A percentile compares a stretch with the other conserved stretches of the same genome.
Conservation (phyloP, 257 asterid genomes). For the Gardenia jasminoides region DNA sequence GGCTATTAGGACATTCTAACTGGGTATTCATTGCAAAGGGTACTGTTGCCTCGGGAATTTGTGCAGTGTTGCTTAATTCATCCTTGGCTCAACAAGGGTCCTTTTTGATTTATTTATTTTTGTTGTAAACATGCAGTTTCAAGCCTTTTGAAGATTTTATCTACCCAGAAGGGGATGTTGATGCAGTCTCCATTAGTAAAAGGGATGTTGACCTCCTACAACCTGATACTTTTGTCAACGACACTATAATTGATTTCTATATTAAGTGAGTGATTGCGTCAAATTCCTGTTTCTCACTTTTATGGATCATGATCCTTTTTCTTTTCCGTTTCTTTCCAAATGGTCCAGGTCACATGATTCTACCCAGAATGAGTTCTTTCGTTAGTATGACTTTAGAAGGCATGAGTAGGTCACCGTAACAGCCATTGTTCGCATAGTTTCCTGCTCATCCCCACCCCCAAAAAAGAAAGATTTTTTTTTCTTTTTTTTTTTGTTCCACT, state of each 20-base stretch:
- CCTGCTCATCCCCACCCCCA: not conserved
- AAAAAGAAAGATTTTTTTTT: too few species aligned
- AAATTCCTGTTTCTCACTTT: constrained; percentile 2
- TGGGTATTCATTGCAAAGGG: not conserved
- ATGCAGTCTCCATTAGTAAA: constrained; percentile 84
- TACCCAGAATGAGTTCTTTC: not conserved
- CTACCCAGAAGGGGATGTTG: constrained; percentile 89
- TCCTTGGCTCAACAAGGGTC: constrained; percentile 7
- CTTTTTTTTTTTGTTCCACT: too few species aligned
- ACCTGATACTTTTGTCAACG: constrained; percentile 90
- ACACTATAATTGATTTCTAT: constrained; percentile 89
- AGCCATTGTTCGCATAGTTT: not conserved
- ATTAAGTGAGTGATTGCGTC: constrained; percentile 68
- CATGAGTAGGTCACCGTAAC: not conserved
- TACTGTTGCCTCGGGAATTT: not conserved
- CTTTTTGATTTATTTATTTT: constrained; percentile 6
- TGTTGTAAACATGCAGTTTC: constrained; percentile 50
- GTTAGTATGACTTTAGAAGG: not conserved
- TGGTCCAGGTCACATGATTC: not conserved
- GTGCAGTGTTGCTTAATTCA: not conserved
- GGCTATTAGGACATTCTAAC: not conserved
- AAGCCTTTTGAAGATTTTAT: constrained; percentile 76
- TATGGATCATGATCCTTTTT: not conserved
- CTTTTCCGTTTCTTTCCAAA: not conserved
- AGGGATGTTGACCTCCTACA: constrained; percentile 81